Conservation (phyloP, 2,329 filamentous ascomycete genomes). For the Aureobasidium sp. region DNA sequence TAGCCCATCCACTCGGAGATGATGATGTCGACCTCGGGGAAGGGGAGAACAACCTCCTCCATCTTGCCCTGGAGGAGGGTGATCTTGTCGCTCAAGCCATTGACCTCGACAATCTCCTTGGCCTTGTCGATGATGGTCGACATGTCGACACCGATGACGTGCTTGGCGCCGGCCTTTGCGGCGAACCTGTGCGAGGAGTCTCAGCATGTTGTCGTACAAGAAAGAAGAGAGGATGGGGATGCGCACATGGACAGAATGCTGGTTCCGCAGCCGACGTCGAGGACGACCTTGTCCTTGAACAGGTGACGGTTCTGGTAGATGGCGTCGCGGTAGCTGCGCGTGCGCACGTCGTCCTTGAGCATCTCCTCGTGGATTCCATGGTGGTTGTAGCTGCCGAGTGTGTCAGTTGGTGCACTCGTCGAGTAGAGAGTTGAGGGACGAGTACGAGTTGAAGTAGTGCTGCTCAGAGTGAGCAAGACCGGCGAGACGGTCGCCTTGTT, state of each 20-base stretch:
- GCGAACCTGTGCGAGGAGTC: conserved; percentile 63
- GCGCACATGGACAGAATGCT: conserved; percentile 95
- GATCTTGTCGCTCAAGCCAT: conserved; percentile 92
- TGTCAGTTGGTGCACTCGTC: conserved; percentile 15
- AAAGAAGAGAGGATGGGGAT: neutral
- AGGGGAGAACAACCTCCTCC: conserved; percentile 93
- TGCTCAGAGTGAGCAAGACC: conserved; percentile 87
- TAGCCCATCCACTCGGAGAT: conserved; percentile 99
- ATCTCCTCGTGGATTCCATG: conserved; percentile 94
- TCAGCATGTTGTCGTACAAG: neutral
- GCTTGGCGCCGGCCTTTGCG: conserved; percentile 89
- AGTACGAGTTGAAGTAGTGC: conserved; percentile 96
- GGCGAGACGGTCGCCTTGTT: conserved; percentile 40
- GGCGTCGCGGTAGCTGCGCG: conserved; percentile 90
- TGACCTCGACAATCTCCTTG: conserved; percentile 82
- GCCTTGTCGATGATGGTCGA: conserved; percentile 99
- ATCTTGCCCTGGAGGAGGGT: conserved; percentile 98
- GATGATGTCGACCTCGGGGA: conserved; percentile 96
- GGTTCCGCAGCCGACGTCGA: conserved; percentile 96
- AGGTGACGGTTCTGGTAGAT: conserved; percentile 95
- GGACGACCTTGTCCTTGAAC: conserved; percentile 85
- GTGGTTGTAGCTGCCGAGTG: conserved; percentile 31
- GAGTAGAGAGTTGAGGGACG: neutral
- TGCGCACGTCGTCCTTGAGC: conserved; percentile 99
- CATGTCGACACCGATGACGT: conserved; percentile 99